Percentiles rank a stretch among this genome's conserved stretches.
These are phyloP conservation scores for Pythium aphanidermatum DNA, from an alignment of 352 stramenopile species.

Conservation along the genomic window DNA sequence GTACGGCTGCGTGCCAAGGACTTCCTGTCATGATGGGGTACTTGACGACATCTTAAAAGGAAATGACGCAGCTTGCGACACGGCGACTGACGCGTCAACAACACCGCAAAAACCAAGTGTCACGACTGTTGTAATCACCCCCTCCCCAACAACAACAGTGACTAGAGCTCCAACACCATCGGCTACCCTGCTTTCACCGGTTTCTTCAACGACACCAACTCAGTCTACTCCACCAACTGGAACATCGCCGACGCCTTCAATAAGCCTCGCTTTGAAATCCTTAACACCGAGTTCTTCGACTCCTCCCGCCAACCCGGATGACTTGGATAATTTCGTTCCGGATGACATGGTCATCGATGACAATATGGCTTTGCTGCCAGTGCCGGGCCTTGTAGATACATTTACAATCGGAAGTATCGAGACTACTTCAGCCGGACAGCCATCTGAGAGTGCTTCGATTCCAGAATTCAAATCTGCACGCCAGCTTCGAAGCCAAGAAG, in stretches of 20 bases:
- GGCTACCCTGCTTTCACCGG: background rate
- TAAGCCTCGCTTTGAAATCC: background rate
- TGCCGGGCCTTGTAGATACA: background rate
- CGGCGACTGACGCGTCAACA: background rate
- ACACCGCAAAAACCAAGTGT: background rate
- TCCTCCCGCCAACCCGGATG: background rate
- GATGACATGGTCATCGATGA: background rate
- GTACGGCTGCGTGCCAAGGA: constrained; percentile 20
- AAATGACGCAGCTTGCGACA: background rate
- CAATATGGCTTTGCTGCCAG: background rate
- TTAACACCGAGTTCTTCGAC: background rate
- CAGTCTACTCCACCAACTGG: background rate
- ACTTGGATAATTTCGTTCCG: background rate
- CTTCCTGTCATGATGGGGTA: constrained; percentile 5
- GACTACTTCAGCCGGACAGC: background rate
- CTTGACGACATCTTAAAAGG: background rate
- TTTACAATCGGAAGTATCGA: background rate
- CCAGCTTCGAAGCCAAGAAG: no score
- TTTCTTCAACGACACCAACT: background rate
- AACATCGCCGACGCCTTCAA: background rate
- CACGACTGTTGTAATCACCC: background rate
- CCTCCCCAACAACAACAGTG: background rate
- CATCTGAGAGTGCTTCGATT: background rate
- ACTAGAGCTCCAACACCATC: background rate
- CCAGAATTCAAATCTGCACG: no score